These are phyloP conservation scores for Mucor mucedo DNA, from an alignment of 371 early-diverging fungal species.

Conservation along the genomic window DNA sequence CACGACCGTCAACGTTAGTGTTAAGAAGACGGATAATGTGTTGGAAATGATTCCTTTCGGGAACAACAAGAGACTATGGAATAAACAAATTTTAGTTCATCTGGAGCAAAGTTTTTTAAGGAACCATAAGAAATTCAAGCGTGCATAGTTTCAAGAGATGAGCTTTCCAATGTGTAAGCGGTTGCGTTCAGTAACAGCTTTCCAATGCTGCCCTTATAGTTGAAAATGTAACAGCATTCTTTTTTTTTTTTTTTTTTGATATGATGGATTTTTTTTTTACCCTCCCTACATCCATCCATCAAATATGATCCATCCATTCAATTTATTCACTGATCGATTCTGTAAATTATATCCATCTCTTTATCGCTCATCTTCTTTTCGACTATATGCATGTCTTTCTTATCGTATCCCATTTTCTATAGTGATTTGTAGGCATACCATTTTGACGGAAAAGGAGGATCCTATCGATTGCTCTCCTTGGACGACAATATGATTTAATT, in stretches of 20 bases:
- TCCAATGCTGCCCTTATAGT: not conserved
- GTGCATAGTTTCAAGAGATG: not conserved
- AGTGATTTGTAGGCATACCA: conserved; percentile 13
- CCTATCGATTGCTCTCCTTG: conserved; percentile 5
- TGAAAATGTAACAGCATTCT: not conserved
- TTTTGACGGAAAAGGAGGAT: conserved; percentile 26
- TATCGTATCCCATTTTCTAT: not conserved
- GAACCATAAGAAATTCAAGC: not conserved
- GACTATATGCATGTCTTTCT: not conserved
- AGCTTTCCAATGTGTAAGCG: not conserved
- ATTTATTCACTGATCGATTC: not conserved
- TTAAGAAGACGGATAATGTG: conserved; percentile 99
- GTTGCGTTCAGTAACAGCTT: not conserved
- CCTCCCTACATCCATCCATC: conserved; percentile 16
- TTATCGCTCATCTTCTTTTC: not conserved
- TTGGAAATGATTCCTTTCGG: conserved; percentile 88
- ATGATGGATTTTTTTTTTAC: not conserved
- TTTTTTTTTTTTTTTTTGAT: not conserved
- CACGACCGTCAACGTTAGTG: conserved; percentile 99
- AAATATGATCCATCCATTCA: conserved; percentile 18
- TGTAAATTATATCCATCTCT: not conserved
- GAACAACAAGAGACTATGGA: conserved; percentile 85
- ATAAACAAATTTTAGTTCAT: not conserved
- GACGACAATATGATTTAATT: not conserved
- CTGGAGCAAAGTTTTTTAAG: not conserved